A percentile compares a stretch with the other conserved stretches of the same genome.
These are phyloP conservation scores for Penicillium bialowiezense DNA, from an alignment of 495 filamentous ascomycete species.

Conservation along the genomic window DNA sequence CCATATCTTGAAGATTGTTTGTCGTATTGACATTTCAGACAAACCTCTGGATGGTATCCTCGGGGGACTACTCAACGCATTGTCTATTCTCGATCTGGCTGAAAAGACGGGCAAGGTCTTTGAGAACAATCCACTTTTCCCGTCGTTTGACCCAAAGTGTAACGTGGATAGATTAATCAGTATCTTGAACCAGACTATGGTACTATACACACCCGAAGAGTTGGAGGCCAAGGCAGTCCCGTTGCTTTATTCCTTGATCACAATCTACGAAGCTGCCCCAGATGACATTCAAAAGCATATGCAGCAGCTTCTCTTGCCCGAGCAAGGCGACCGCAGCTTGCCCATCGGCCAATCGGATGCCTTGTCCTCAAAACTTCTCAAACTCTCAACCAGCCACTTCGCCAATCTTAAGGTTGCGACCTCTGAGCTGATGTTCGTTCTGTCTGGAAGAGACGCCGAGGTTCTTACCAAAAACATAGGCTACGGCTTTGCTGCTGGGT, in stretches of 20 bases:
- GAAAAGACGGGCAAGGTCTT: conserved; percentile 42
- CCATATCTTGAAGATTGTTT: conserved; percentile 70
- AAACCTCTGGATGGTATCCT: conserved; percentile 60
- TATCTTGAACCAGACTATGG: conserved; percentile 67
- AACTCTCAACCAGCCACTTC: conserved; percentile 73
- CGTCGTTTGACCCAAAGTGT: conserved; percentile 55
- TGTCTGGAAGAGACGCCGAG: conserved; percentile 71
- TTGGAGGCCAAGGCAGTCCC: conserved; percentile 69
- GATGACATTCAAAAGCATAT: conserved; percentile 59
- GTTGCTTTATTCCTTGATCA: conserved; percentile 67
- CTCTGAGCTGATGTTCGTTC: conserved; percentile 77
- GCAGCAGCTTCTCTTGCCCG: conserved; percentile 68
- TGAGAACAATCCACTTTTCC: conserved; percentile 58
- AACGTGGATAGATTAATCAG: conserved; percentile 69
- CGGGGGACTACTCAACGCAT: conserved; percentile 69
- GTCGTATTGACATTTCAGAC: conserved; percentile 48
- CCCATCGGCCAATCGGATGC: conserved; percentile 75
- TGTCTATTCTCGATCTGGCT: conserved; percentile 73
- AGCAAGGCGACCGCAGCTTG: conserved; percentile 70
- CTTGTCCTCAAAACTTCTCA: conserved; percentile 73
- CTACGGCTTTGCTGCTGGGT: conserved; percentile 90
- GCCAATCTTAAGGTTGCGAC: conserved; percentile 73
- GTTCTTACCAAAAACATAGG: conserved; percentile 79
- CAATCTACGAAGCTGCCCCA: conserved; percentile 71
- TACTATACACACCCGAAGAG: conserved; percentile 56